Evolutionary conservation across 345 rosid genomes (phyloP).

Genomic region (Aquilaria malaccensis): DNA sequence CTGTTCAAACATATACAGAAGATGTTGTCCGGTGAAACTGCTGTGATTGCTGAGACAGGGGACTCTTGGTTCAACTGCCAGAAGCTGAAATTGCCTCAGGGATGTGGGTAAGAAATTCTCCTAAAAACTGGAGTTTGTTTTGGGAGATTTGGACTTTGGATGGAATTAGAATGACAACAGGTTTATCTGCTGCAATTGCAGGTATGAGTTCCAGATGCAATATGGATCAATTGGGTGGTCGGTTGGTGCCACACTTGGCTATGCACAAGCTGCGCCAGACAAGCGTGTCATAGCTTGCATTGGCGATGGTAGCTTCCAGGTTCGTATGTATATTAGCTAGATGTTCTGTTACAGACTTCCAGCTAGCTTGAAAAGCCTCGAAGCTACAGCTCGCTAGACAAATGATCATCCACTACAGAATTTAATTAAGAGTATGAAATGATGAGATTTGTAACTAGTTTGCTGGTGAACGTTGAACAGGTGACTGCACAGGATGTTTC

Average conservation of each 20-base stretch:
- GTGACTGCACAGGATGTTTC: constrained; percentile 77
- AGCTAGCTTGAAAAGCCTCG: neutral
- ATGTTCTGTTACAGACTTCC: neutral
- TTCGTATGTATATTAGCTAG: constrained; percentile 6
- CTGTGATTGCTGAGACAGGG: constrained; percentile 82
- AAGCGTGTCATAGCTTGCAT: constrained; percentile 77
- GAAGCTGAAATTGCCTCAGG: constrained; percentile 63
- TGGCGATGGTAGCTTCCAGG: constrained; percentile 91
- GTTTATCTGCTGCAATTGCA: constrained; percentile 14
- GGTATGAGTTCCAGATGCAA: constrained; percentile 88
- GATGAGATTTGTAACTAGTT: neutral
- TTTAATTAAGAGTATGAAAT: too few relatives aligned
- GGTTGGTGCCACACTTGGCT: constrained; percentile 77
- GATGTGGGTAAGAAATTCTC: constrained; percentile 52
- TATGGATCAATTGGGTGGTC: constrained; percentile 93
- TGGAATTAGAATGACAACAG: neutral
- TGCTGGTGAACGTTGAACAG: constrained; percentile 20
- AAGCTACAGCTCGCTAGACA: neutral
- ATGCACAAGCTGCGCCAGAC: constrained; percentile 67
- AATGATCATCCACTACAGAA: neutral
- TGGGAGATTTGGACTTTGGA: neutral
- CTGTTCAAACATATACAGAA: constrained; percentile 67
- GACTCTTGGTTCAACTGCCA: constrained; percentile 91
- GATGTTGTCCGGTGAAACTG: constrained; percentile 58
- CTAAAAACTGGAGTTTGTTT: neutral